Percentiles rank a stretch among this genome's conserved stretches.
These are phyloP conservation scores for Penicillium angulare DNA, from an alignment of 495 filamentous ascomycete genomes.

Conservation along the genomic window DNA sequence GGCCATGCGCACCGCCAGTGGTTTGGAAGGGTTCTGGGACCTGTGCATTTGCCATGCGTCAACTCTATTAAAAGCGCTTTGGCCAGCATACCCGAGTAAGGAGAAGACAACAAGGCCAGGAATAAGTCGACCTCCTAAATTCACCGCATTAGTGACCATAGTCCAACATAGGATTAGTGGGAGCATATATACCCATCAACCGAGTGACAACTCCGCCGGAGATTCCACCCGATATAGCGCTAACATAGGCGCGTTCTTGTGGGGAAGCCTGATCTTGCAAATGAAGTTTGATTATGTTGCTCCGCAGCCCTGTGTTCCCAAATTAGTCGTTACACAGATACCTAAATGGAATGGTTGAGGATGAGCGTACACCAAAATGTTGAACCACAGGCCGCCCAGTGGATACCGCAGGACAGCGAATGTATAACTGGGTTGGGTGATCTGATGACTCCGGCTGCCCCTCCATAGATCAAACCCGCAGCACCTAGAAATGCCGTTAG, in stretches of 20 bases:
- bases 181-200: conserved; percentile 52
- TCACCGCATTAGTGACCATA: conserved; percentile 4
- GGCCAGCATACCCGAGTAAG: conserved; percentile 58
- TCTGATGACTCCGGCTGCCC: conserved; percentile 63
- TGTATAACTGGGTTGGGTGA: conserved; percentile 67
- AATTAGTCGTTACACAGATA: conserved; percentile 1
- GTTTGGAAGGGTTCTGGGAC: conserved; percentile 34
- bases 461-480: conserved; percentile 70
- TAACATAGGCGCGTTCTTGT: conserved; percentile 58
- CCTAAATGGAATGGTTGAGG: not conserved
- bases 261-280: conserved; percentile 48
- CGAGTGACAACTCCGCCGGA: conserved; percentile 63
- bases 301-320: conserved; percentile 40
- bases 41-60: conserved; percentile 47
- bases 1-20: conserved; percentile 48
- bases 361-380: conserved; percentile 68
- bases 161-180: not conserved
- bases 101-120: conserved; percentile 65
- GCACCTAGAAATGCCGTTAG: conserved; percentile 48
- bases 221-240: conserved; percentile 65
- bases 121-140: conserved; percentile 46
- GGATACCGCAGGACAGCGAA: conserved; percentile 66
- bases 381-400: conserved; percentile 76
- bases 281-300: conserved; percentile 39
- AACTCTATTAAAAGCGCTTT: conserved; percentile 55